These are phyloP conservation scores for Alisma plantagoaquatica DNA, from an alignment of 106 monocot species.

Conservation along the genomic window DNA sequence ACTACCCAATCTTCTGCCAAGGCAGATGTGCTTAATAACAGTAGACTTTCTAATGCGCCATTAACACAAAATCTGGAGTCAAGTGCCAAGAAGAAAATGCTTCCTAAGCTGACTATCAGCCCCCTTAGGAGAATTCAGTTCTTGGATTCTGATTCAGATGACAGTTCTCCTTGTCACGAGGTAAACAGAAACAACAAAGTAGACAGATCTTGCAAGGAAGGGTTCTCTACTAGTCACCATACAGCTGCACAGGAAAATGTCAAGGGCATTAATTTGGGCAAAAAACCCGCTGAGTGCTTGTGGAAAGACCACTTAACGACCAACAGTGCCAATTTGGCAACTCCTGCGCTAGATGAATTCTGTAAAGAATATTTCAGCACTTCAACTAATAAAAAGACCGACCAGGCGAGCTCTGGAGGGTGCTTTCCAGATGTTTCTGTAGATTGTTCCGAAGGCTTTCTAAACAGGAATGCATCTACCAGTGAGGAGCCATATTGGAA, in stretches of 20 bases:
- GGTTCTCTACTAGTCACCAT: slow-evolving; percentile 4
- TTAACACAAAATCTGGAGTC: slow-evolving; percentile 32
- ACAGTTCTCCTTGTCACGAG: slow-evolving; percentile 12
- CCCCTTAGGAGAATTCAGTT: slow-evolving; percentile 74
- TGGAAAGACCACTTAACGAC: slow-evolving; percentile 34
- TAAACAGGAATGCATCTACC: slow-evolving; percentile 10
- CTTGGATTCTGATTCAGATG: slow-evolving; percentile 70
- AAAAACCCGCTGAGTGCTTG: slow-evolving; percentile 15
- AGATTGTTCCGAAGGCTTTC: slow-evolving; percentile 5
- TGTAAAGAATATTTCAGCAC: slow-evolving; percentile 80
- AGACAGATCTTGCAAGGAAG: neutral
- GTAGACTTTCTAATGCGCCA: slow-evolving; percentile 20
- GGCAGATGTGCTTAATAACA: slow-evolving; percentile 14
- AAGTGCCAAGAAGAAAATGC: slow-evolving; percentile 34
- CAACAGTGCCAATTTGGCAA: slow-evolving; percentile 29
- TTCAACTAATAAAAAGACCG: slow-evolving; percentile 15
- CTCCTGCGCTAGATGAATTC: slow-evolving; percentile 81
- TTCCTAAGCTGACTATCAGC: slow-evolving; percentile 49
- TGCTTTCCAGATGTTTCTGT: neutral
- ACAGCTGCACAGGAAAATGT: no score
- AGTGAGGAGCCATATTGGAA: slow-evolving; percentile 6
- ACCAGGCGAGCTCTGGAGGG: slow-evolving; percentile 16
- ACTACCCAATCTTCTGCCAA: slow-evolving; percentile 37
- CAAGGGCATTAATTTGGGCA: no score
- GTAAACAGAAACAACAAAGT: no score